phyloP scores from a whole-genome alignment of 2,329 filamentous ascomycete species.

The Colletotrichum navitas region DNA sequence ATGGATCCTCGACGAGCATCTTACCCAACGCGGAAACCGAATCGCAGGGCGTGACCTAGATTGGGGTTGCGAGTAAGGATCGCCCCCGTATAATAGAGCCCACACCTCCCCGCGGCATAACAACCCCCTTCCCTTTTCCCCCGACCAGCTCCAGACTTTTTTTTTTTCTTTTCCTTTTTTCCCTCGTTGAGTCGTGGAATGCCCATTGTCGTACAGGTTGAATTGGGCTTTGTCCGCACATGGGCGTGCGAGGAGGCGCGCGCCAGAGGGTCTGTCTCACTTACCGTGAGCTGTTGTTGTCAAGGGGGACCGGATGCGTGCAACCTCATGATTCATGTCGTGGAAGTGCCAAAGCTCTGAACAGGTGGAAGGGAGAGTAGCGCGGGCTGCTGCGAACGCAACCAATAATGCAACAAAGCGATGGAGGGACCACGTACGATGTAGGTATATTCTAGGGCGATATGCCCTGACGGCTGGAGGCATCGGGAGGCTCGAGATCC shows the following conservation, averaged over 20 bases:
- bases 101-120: not conserved
- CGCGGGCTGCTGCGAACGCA: not conserved
- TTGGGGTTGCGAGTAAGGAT: conserved; percentile 27
- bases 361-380: not conserved
- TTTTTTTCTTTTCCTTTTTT: too few species aligned
- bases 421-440: too few species aligned
- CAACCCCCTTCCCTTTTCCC: not conserved
- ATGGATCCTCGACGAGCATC: conserved; percentile 25
- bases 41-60: conserved; percentile 2
- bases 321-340: not conserved
- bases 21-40: conserved; percentile 33
- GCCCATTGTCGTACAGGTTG: not conserved
- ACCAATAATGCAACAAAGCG: not conserved
- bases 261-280: too few species aligned
- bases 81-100: conserved; percentile 5
- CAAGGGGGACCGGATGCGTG: not conserved
- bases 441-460: not conserved
- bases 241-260: too few species aligned
- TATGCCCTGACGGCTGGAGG: not conserved
- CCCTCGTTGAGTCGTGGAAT: not conserved
- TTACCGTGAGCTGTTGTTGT: too few species aligned
- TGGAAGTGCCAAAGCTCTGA: not conserved
- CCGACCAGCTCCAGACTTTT: not conserved
- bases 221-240: not conserved
- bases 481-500: not conserved